These are phyloP conservation scores for Suhomyces sp. DNA, from an alignment of 805 yeast genomes.

Conservation along the genomic window DNA sequence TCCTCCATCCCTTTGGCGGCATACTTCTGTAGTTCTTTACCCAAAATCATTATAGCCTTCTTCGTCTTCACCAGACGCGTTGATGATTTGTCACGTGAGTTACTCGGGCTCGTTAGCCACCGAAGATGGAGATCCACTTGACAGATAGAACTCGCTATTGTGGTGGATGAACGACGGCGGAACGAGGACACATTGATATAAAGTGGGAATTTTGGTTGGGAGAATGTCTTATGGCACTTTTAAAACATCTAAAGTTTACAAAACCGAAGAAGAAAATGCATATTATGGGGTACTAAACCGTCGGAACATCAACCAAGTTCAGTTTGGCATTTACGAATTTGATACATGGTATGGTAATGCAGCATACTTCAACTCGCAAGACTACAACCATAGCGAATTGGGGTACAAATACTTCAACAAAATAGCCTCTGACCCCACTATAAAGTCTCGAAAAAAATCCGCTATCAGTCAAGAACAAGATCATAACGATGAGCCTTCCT, in stretches of 20 bases:
- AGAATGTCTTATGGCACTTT: constrained; percentile 1
- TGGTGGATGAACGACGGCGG: background rate
- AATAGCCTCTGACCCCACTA: constrained; percentile 14
- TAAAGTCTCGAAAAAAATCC: constrained; percentile 1
- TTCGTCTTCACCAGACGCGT: background rate
- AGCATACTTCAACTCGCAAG: constrained; percentile 54
- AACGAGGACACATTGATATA: background rate
- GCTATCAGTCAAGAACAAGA: background rate
- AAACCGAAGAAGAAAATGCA: constrained; percentile 25
- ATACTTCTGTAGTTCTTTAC: constrained; percentile 30
- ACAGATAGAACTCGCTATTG: background rate
- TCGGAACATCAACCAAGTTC: constrained; percentile 63
- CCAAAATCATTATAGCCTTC: background rate
- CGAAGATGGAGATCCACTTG: background rate
- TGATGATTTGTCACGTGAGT: background rate
- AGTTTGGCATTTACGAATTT: constrained; percentile 64
- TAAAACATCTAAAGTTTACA: background rate
- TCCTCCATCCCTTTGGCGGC: constrained; percentile 93
- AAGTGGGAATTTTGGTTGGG: background rate
- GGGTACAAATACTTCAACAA: constrained; percentile 40
- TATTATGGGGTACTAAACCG: constrained; percentile 60
- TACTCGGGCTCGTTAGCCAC: background rate
- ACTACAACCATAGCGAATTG: constrained; percentile 38
- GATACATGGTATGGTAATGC: constrained; percentile 88
- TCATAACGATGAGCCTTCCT: constrained; percentile 8